These are phyloP conservation scores for Daldinia decipiens DNA, from an alignment of 495 filamentous ascomycete species.

Conservation along the genomic window DNA sequence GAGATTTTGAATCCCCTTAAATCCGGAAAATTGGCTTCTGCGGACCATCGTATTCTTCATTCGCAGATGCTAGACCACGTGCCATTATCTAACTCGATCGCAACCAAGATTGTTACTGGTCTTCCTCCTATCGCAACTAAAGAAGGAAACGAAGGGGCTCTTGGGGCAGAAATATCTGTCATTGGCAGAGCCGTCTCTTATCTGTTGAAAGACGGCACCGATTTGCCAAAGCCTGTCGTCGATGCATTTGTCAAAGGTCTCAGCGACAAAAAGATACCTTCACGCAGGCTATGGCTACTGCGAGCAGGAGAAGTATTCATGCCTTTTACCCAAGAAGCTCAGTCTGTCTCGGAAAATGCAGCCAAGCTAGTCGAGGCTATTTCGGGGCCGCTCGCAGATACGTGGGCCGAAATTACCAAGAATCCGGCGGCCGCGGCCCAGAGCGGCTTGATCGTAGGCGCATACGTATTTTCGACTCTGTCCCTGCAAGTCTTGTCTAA, in stretches of 20 bases:
- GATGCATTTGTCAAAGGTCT: conserved; percentile 84
- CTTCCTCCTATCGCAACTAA: conserved; percentile 73
- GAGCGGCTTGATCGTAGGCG: conserved; percentile 76
- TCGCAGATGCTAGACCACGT: conserved; percentile 78
- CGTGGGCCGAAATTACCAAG: conserved; percentile 76
- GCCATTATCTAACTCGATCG: conserved; percentile 63
- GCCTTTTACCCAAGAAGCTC: conserved; percentile 56
- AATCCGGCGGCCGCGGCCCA: conserved; percentile 82
- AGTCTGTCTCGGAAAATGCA: conserved; percentile 56
- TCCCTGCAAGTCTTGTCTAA: conserved; percentile 57
- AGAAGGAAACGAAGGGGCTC: conserved; percentile 85
- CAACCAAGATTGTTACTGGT: conserved; percentile 70
- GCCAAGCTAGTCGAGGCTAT: conserved; percentile 68
- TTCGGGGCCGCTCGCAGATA: conserved; percentile 72
- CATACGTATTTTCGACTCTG: conserved; percentile 77
- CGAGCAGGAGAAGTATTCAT: conserved; percentile 78
- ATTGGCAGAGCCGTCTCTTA: conserved; percentile 69
- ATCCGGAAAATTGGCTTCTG: conserved; percentile 77
- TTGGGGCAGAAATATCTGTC: conserved; percentile 76
- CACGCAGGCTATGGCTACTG: conserved; percentile 83
- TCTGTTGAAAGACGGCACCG: conserved; percentile 66
- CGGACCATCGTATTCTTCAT: conserved; percentile 83
- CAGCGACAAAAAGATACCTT: conserved; percentile 80
- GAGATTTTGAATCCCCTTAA: conserved; percentile 84
- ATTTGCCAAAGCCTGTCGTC: conserved; percentile 68